A percentile compares a stretch with the other conserved stretches of the same genome.
Conservation (phyloP, 208 protist genomes). For the Vickermania spadyakhi region DNA sequence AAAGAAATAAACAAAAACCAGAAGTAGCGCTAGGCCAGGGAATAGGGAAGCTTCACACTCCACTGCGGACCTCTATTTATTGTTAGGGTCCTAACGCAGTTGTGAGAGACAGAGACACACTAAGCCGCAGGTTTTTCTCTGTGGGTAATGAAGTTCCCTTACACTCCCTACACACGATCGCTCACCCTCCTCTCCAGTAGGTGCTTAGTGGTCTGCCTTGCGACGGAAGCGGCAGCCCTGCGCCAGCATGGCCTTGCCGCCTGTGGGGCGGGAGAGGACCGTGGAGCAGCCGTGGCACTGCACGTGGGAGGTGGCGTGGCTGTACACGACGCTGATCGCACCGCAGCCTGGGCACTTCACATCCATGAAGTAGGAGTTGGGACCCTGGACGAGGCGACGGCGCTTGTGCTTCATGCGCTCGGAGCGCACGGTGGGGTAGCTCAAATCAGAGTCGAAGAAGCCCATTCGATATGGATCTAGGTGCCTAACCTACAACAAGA, state of each 20-base stretch:
- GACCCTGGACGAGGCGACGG: constrained; percentile 98
- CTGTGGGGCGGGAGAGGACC: constrained; percentile 97
- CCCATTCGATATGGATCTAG: constrained; percentile 41
- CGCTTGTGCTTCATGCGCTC: constrained; percentile 98
- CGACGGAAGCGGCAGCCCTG: constrained; percentile 93
- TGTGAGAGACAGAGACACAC: too few species aligned
- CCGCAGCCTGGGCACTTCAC: constrained; percentile 98
- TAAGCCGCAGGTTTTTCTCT: too few species aligned
- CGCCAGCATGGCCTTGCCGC: constrained; percentile 95
- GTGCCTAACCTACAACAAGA: neutral
- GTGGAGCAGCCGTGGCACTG: constrained; percentile 94
- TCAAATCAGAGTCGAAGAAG: constrained; percentile 95
- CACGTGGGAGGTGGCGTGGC: constrained; percentile 96
- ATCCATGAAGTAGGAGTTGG: constrained; percentile 99
- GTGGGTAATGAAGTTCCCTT: too few species aligned
- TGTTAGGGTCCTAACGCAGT: too few species aligned
- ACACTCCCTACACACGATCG: too few species aligned
- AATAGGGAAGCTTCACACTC: too few species aligned
- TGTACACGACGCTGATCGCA: constrained; percentile 96
- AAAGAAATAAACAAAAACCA: too few species aligned
- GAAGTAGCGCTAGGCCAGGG: too few species aligned
- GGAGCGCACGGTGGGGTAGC: constrained; percentile 91
- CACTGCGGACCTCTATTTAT: too few species aligned
- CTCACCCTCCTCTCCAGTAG: too few species aligned
- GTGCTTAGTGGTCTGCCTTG: constrained; percentile 90